Conservation (phyloP, 75 land plant genomes). For the Larix kaempferi region DNA sequence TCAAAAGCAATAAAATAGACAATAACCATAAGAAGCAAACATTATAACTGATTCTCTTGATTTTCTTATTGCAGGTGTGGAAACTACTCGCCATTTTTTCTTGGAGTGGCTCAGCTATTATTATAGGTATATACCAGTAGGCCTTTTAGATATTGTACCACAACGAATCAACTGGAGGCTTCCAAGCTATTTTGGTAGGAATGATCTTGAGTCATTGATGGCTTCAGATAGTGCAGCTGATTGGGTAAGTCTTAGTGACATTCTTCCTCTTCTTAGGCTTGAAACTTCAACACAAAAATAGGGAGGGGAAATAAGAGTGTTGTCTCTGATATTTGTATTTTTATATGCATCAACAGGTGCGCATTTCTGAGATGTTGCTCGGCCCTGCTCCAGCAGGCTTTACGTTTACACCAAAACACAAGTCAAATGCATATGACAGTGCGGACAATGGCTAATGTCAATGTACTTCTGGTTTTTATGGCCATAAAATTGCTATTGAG, state of each 20-base stretch:
- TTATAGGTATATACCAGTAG: too few relatives aligned
- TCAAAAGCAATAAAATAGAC: background rate
- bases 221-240: conserved; percentile 99
- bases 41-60: background rate
- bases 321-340: background rate
- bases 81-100: too few relatives aligned
- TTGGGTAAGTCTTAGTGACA: conserved; percentile 58
- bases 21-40: background rate
- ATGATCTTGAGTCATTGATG: conserved; percentile 97
- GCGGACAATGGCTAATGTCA: conserved; percentile 87
- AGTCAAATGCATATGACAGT: conserved; percentile 96
- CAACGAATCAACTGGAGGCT: conserved; percentile 83
- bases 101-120: too few relatives aligned
- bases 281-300: background rate
- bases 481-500: background rate
- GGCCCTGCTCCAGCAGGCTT: conserved; percentile 92
- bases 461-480: background rate
- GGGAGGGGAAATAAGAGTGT: background rate
- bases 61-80: conserved; percentile 49
- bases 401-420: conserved; percentile 93
- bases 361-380: conserved; percentile 90
- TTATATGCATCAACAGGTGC: conserved; percentile 47
- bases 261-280: background rate
- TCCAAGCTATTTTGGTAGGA: conserved; percentile 80
- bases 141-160: too few relatives aligned